Percentiles rank a stretch among this genome's conserved stretches.
phyloP scores from a whole-genome alignment of 179 eudicot genomes.

The Silene coronaria region DNA sequence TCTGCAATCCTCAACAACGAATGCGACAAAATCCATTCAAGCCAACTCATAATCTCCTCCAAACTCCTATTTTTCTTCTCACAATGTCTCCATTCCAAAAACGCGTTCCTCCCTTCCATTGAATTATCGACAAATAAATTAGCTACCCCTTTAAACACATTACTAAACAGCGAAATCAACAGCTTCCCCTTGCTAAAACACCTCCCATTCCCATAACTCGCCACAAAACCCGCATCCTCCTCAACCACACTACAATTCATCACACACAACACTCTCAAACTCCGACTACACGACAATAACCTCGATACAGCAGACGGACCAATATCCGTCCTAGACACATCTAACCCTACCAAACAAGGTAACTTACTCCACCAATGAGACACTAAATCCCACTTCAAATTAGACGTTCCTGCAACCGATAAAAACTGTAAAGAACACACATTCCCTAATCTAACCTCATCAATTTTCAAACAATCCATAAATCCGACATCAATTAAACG shows the following conservation, averaged over 20 bases:
- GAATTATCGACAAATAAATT: conserved; percentile 59
- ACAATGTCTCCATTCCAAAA: conserved; percentile 63
- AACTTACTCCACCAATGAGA: conserved; percentile 63
- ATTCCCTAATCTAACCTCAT: conserved; percentile 67
- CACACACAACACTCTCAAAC: conserved; percentile 80
- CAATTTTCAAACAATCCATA: conserved; percentile 69
- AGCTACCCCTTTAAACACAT: conserved; percentile 54
- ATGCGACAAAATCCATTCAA: conserved; percentile 84
- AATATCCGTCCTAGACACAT: conserved; percentile 86
- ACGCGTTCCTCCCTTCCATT: conserved; percentile 47
- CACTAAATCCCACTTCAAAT: conserved; percentile 65
- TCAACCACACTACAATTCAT: conserved; percentile 67
- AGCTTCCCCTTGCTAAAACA: conserved; percentile 48
- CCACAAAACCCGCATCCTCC: conserved; percentile 46
- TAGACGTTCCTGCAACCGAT: conserved; percentile 77
- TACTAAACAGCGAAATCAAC: conserved; percentile 50
- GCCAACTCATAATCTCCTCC: conserved; percentile 72
- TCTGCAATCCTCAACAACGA: conserved; percentile 85
- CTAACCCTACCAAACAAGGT: conserved; percentile 65
- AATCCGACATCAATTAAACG: conserved; percentile 71
- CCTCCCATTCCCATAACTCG: conserved; percentile 23
- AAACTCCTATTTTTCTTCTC: conserved; percentile 41
- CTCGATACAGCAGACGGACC: conserved; percentile 46
- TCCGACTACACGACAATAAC: conserved; percentile 41
- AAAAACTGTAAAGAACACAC: conserved; percentile 52